These are phyloP conservation scores for Melampsora occidentalis DNA, from an alignment of 1,284 basidiomycete species.

Conservation along the genomic window DNA sequence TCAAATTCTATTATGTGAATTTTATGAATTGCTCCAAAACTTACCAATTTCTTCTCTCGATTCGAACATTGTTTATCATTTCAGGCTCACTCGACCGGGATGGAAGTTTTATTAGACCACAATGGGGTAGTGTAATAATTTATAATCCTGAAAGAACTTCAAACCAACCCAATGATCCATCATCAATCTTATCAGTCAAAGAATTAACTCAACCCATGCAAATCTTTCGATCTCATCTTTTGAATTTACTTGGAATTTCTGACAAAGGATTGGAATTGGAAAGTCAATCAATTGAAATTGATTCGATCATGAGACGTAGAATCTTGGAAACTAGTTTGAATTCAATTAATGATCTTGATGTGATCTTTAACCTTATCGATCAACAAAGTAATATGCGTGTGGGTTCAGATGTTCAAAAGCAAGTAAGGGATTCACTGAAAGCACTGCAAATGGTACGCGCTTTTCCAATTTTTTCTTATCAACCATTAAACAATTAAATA, in stretches of 20 bases:
- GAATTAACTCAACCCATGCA: slow-evolving; percentile 63
- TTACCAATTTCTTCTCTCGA: slow-evolving; percentile 53
- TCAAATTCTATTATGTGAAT: no score
- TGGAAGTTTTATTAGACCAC: slow-evolving; percentile 79
- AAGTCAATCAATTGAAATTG: slow-evolving; percentile 58
- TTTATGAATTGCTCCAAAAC: not conserved
- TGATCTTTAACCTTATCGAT: slow-evolving; percentile 75
- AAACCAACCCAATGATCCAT: slow-evolving; percentile 49
- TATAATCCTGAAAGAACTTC: slow-evolving; percentile 60
- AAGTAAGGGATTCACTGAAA: slow-evolving; percentile 67
- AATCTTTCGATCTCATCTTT: slow-evolving; percentile 56
- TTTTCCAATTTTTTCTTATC: not conserved
- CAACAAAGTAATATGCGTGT: slow-evolving; percentile 89
- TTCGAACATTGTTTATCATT: no score
- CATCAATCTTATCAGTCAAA: slow-evolving; percentile 45
- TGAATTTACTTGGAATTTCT: slow-evolving; percentile 13
- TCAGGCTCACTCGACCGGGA: slow-evolving; percentile 25
- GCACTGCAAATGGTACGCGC: slow-evolving; percentile 67
- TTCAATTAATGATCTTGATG: slow-evolving; percentile 70
- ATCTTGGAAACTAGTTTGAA: slow-evolving; percentile 67
- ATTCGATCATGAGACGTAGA: slow-evolving; percentile 70
- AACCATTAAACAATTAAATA: no score
- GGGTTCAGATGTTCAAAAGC: slow-evolving; percentile 67
- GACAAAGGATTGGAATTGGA: slow-evolving; percentile 11
- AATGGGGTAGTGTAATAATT: slow-evolving; percentile 89